These are phyloP conservation scores for Vanrija pseudolonga DNA, from an alignment of 1,284 basidiomycete genomes.

Conservation along the genomic window DNA sequence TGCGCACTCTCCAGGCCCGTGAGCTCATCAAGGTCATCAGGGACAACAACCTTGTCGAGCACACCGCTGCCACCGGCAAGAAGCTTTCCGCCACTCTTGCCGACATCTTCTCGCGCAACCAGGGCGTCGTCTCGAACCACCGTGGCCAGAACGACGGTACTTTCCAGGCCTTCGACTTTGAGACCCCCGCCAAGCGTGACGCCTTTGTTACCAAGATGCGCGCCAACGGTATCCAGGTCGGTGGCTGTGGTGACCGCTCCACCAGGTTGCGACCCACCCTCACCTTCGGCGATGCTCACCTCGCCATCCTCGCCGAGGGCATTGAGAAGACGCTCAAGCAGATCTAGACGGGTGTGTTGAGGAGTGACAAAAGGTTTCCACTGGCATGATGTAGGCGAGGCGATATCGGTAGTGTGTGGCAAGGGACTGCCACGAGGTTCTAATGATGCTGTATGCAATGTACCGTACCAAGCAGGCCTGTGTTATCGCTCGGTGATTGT, in stretches of 20 bases:
- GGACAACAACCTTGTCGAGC: conserved; percentile 45
- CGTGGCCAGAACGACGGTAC: conserved; percentile 54
- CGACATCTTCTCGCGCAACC: conserved; percentile 28
- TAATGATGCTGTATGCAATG: too few species aligned
- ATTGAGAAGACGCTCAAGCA: conserved; percentile 38
- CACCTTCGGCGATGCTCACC: conserved; percentile 52
- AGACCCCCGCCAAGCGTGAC: conserved; percentile 47
- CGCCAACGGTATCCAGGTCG: conserved; percentile 47
- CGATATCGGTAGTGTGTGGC: too few species aligned
- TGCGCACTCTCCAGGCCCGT: conserved; percentile 54
- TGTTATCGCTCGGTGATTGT: too few species aligned
- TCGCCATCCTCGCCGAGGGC: conserved; percentile 47
- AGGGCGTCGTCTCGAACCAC: conserved; percentile 43
- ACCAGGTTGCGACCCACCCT: conserved; percentile 55
- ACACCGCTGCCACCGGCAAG: conserved; percentile 46
- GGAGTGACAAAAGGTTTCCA: background rate
- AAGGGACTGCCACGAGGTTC: too few species aligned
- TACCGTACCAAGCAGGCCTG: too few species aligned
- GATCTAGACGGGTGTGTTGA: conserved; percentile 11
- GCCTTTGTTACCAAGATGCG: conserved; percentile 51
- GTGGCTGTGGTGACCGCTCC: conserved; percentile 41
- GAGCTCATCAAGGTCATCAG: conserved; percentile 53
- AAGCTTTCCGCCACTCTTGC: conserved; percentile 42
- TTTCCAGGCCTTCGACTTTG: conserved; percentile 55
- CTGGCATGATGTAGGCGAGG: too few species aligned